These are phyloP conservation scores for Saturnispora gosingensis DNA, from an alignment of 805 yeast species.

Conservation along the genomic window DNA sequence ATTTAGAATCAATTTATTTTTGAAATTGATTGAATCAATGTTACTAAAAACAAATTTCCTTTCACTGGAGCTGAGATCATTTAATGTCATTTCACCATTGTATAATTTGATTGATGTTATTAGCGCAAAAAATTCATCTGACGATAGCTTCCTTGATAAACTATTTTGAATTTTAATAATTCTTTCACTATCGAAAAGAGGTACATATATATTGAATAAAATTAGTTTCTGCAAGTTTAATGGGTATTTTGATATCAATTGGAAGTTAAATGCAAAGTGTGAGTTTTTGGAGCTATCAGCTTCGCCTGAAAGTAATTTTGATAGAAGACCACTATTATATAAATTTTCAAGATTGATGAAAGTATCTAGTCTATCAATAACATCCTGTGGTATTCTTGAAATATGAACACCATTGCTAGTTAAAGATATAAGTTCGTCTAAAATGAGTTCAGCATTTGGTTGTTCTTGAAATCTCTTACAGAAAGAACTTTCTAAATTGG, in stretches of 20 bases:
- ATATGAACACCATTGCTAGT: not conserved
- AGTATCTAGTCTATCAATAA: not conserved
- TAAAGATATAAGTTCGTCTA: not conserved
- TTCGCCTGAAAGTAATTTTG: not conserved
- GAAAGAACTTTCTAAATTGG: not conserved
- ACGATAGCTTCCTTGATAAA: not conserved
- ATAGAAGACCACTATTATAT: not conserved
- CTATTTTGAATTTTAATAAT: not conserved
- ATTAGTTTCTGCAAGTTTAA: not conserved
- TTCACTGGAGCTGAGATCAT: not conserved
- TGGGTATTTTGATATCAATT: not conserved
- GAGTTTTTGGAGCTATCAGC: not conserved
- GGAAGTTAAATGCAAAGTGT: not conserved
- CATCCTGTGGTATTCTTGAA: not conserved
- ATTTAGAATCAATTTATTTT: not conserved
- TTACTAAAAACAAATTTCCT: not conserved
- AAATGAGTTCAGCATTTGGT: not conserved
- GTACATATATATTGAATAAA: conserved; percentile 1
- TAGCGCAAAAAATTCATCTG: not conserved
- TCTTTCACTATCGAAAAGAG: not conserved
- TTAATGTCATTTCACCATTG: not conserved
- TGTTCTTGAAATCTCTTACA: not conserved
- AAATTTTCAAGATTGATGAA: not conserved
- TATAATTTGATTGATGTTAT: not conserved
- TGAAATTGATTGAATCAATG: conserved; percentile 1